phyloP scores from a whole-genome alignment of 495 filamentous ascomycete species.

The Neurospora intermedia region DNA sequence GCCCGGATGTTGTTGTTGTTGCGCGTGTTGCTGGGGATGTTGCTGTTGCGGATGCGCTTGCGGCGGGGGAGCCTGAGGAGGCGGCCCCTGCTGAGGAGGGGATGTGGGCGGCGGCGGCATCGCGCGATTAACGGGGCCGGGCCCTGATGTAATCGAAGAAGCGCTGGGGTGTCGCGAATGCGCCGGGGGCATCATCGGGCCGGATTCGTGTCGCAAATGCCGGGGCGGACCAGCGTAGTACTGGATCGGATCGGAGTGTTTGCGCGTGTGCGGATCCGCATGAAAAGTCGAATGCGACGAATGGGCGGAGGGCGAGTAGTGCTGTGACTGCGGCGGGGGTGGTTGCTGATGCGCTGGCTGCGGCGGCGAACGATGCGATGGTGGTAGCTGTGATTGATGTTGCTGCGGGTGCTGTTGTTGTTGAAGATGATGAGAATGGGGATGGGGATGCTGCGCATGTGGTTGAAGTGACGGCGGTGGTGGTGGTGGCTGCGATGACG shows the following conservation, averaged over 20 bases:
- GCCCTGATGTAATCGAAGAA: conserved; percentile 37
- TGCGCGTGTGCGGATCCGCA: conserved; percentile 37
- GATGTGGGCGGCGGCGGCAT: conserved; percentile 45
- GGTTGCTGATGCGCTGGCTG: not conserved
- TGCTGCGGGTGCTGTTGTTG: conserved; percentile 11
- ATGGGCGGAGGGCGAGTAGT: conserved; percentile 7
- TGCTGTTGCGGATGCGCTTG: no score
- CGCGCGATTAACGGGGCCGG: conserved; percentile 29
- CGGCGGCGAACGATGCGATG: conserved; percentile 5
- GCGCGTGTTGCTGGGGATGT: conserved; percentile 16
- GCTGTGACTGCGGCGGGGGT: not conserved
- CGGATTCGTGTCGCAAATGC: conserved; percentile 36
- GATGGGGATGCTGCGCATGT: conserved; percentile 3
- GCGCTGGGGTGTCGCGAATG: conserved; percentile 45
- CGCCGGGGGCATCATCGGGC: conserved; percentile 29
- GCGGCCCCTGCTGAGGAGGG: conserved; percentile 33
- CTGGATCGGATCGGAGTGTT: conserved; percentile 35
- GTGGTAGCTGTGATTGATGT: conserved; percentile 10
- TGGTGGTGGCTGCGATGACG: not conserved
- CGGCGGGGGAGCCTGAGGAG: not conserved
- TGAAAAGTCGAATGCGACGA: conserved; percentile 12
- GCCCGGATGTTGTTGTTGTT: conserved; percentile 15
- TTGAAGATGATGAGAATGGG: conserved; percentile 12
- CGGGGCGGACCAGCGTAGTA: conserved; percentile 31
- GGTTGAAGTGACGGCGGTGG: conserved; percentile 21